phyloP scores from a whole-genome alignment of 176 grass and related monocot species.

The Miscanthus lutarioriparius region DNA sequence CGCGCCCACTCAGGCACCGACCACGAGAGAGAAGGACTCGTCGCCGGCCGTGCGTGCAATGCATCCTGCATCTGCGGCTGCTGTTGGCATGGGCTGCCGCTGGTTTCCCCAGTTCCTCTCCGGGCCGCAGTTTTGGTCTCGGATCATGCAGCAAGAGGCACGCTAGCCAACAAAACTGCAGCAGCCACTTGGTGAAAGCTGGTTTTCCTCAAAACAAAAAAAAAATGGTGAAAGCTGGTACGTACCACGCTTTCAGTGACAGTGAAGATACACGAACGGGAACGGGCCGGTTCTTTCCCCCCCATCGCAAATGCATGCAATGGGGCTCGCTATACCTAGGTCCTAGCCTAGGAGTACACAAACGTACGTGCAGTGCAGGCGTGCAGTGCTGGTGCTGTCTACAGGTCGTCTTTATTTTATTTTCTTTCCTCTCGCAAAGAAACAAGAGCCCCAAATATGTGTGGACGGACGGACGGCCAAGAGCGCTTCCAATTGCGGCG shows the following conservation, averaged over 20 bases:
- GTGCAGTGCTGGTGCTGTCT: too few species aligned
- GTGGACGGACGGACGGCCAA: neutral
- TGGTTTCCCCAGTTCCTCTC: neutral
- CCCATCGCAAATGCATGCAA: too few species aligned
- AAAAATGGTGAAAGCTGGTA: neutral
- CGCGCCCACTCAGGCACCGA: neutral
- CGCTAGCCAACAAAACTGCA: neutral
- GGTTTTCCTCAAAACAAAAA: too few species aligned
- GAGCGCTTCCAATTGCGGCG: conserved; percentile 8
- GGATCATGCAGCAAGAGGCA: neutral
- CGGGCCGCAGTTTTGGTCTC: neutral
- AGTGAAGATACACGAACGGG: too few species aligned
- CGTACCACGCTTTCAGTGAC: too few species aligned
- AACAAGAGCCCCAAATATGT: neutral
- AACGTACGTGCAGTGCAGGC: too few species aligned
- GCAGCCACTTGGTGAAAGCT: neutral
- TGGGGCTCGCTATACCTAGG: too few species aligned
- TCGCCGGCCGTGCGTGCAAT: neutral
- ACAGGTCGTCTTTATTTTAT: neutral
- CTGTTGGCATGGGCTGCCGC: conserved; percentile 13
- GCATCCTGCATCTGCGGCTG: neutral
- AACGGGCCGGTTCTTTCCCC: too few species aligned
- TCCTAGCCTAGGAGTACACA: too few species aligned
- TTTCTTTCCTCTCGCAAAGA: neutral
- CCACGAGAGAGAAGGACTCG: neutral